Evolutionary conservation across 208 protist genomes (phyloP).

Genomic region (Porcisia deanei): DNA sequence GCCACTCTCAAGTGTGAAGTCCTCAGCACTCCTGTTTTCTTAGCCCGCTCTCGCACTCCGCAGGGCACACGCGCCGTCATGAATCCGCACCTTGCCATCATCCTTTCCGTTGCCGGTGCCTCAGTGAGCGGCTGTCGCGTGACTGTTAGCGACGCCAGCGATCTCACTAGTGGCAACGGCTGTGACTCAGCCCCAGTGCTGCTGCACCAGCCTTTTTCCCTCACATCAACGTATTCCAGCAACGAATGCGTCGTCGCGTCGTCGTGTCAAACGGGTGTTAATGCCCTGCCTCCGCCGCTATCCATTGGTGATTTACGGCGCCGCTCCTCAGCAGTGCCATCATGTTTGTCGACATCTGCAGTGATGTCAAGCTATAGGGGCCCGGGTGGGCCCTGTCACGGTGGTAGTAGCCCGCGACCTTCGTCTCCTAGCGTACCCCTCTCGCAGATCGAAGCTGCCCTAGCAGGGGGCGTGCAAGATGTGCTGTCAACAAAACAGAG

Average conservation of each 20-base stretch:
- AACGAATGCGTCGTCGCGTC: not conserved
- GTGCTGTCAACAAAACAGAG: not conserved
- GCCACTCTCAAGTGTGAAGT: not conserved
- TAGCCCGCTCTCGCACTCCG: not conserved
- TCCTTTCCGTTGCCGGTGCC: not conserved
- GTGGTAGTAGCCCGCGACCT: not conserved
- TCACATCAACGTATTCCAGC: not conserved
- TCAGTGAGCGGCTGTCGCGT: not conserved
- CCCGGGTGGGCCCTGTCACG: too few relatives aligned
- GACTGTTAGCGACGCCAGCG: not conserved
- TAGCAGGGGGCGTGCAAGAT: not conserved
- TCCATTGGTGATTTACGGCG: constrained; percentile 10
- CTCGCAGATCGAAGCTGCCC: not conserved
- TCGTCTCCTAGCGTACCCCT: constrained; percentile 19
- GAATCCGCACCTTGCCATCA: not conserved
- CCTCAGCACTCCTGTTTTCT: too few relatives aligned
- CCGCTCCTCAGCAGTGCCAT: not conserved
- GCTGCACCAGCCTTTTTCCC: constrained; percentile 2
- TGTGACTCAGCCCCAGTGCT: constrained; percentile 15
- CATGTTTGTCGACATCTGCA: not conserved
- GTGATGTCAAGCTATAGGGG: not conserved
- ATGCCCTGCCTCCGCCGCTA: constrained; percentile 4
- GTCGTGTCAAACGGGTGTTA: not conserved
- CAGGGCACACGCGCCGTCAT: not conserved
- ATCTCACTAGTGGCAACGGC: not conserved